Base-by-base conservation (phyloP, 2,329 filamentous ascomycete species). In the Chaetomium olivaceum region DNA sequence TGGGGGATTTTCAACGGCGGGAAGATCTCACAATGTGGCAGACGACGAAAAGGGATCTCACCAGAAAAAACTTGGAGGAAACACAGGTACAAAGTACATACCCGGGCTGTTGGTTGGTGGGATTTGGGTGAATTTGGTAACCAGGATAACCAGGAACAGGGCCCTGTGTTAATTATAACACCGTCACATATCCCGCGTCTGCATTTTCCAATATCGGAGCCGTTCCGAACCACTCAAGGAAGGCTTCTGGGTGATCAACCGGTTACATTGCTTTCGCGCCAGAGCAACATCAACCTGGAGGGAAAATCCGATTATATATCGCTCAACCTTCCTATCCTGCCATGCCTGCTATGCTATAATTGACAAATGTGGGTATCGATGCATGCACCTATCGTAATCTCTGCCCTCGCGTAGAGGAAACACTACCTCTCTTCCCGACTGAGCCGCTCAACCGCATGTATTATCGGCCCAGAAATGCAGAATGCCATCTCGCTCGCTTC, bases 361-460 rank as follows among this genome's bases (percentile, higher is more conserved):
- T 33, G 31, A 27, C 31, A 55, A 61, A 11, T 52, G 60, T 56
- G 60, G 60, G 60, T 62, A 62, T 62, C 51, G n/a, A 21, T 33
- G 21, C 21, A 46, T 56, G 51, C 31, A 54, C 29, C 31, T 9
- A 33, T 57, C 29, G 29, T 33, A 60, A 19, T 33, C 57, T 27
- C 48, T 57, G 33, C 21, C 46, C n/a, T 48, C 46, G 46, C 51
- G 9, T 29, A 9, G 16, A n/a, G 19, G 19, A 29, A 29, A 54
- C 25, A 25, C 50, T 14, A 52, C n/a, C 21, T 51, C 9, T 16
- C 16, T 6, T 9, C 12, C n/a, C n/a, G 23, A 7, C 50, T 27
- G 25, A 29, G 21, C 23, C 50, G 50, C 25, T n/a, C 25, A 54
- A 8, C 51, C 51, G 51, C 51, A 29, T 29, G 25, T 9, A 31